Conservation (phyloP, 305 asterid species). For the Fraxinus greggii region DNA sequence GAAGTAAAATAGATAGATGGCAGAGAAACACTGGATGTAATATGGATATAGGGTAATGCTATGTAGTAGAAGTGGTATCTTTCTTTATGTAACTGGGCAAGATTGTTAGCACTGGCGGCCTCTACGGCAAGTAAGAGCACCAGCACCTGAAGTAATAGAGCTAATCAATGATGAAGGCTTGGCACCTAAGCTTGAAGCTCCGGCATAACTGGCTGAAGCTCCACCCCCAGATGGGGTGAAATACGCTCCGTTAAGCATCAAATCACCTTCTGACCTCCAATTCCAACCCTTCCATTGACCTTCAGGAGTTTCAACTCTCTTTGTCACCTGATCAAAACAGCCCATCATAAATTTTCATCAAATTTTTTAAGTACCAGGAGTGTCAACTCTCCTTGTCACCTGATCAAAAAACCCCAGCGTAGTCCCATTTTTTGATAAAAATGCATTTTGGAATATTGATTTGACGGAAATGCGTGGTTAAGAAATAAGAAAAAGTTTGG, state of each 20-base stretch:
- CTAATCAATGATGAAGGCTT: conserved; percentile 75
- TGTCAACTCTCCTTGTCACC: too few relatives aligned
- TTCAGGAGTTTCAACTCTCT: conserved; percentile 66
- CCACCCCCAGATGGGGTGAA: conserved; percentile 94
- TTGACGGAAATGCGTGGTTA: too few relatives aligned
- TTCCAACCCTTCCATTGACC: conserved; percentile 75
- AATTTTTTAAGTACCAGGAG: neutral
- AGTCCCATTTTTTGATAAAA: too few relatives aligned
- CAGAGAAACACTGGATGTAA: conserved; percentile 29
- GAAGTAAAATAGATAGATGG: conserved; percentile 17
- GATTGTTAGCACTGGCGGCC: conserved; percentile 49
- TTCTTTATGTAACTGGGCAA: neutral
- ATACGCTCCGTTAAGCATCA: conserved; percentile 89
- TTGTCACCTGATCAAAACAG: conserved; percentile 58
- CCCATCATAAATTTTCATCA: conserved; percentile 11
- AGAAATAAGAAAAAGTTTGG: too few relatives aligned
- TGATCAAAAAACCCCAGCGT: too few relatives aligned
- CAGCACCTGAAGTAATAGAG: conserved; percentile 71
- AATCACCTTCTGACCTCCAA: conserved; percentile 94
- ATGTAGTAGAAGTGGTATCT: neutral
- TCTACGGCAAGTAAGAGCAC: conserved; percentile 66
- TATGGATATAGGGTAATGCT: conserved; percentile 16
- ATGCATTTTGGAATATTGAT: too few relatives aligned
- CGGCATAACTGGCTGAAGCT: conserved; percentile 79
- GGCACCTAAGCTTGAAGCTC: conserved; percentile 90